Conservation (phyloP, 2,329 filamentous ascomycete species). For the Metarhizium anisopliae region DNA sequence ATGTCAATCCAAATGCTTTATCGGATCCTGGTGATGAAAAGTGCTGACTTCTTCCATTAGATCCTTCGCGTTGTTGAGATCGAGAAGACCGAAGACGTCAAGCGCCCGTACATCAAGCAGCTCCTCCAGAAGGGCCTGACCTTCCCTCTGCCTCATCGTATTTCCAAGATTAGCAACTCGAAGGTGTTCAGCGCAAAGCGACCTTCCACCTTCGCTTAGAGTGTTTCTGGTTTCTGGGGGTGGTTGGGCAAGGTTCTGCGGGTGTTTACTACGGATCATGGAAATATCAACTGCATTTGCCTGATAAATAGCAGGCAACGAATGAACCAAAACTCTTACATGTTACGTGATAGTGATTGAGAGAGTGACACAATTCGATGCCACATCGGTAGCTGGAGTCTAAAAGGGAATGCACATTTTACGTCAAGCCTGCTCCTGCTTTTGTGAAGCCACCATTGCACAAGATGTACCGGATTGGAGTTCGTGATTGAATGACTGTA, state of each 20-base stretch:
- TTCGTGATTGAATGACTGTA: no score
- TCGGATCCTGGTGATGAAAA: background rate
- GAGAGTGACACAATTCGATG: conserved; percentile 3
- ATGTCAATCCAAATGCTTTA: no score
- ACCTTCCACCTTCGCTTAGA: conserved; percentile 96
- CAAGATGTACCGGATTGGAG: no score
- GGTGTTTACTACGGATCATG: conserved; percentile 55
- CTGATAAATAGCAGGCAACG: conserved; percentile 37
- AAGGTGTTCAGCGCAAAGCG: conserved; percentile 91
- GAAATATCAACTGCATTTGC: conserved; percentile 52
- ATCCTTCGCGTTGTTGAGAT: conserved; percentile 98
- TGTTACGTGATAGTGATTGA: background rate
- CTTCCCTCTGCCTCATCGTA: conserved; percentile 97
- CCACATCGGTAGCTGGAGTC: conserved; percentile 5
- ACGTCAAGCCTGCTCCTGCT: background rate
- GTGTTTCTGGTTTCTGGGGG: conserved; percentile 41
- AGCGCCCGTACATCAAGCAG: conserved; percentile 99
- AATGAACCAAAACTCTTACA: conserved; percentile 30
- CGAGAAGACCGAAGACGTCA: conserved; percentile 88
- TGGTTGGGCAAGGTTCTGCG: conserved; percentile 45
- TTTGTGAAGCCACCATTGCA: background rate
- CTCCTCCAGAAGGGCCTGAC: conserved; percentile 89
- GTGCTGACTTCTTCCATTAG: conserved; percentile 35
- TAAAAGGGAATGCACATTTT: conserved; percentile 6
- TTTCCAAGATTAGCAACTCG: conserved; percentile 72